phyloP scores from a whole-genome alignment of 108 stramenopile species.

The Nitzschia sp. region DNA sequence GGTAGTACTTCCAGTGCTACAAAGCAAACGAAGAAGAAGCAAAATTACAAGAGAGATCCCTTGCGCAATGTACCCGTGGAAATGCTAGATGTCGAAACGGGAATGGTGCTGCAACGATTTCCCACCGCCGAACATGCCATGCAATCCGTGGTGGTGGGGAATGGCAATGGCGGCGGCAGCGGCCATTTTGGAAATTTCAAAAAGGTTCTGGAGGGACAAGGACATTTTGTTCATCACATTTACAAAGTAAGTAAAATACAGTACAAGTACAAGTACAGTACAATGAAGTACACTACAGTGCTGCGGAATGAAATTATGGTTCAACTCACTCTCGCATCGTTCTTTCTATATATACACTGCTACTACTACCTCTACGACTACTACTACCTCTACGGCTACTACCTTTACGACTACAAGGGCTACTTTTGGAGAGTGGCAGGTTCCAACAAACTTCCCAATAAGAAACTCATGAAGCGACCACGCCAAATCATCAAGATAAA shows the following conservation, averaged over 20 bases:
- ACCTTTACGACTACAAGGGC: too few relatives aligned
- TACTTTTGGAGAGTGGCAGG: not conserved
- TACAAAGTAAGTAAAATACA: not conserved
- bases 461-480: not conserved
- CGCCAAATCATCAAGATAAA: too few relatives aligned
- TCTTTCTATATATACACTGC: too few relatives aligned
- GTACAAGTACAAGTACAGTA: not conserved
- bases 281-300: not conserved
- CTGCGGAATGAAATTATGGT: too few relatives aligned
- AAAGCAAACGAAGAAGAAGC: too few relatives aligned
- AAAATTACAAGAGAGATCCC: not conserved
- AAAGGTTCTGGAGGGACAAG: not conserved
- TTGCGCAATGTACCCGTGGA: not conserved
- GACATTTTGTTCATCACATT: conserved; percentile 7
- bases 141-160: not conserved
- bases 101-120: not conserved
- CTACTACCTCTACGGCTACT: too few relatives aligned
- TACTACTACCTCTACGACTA: too few relatives aligned
- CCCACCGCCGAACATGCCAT: not conserved
- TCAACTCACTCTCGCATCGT: too few relatives aligned
- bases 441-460: not conserved
- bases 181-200: not conserved
- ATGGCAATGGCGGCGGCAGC: not conserved
- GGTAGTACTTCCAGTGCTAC: too few relatives aligned
- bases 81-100: not conserved